Conservation (phyloP, 192 early-diverging fungal genomes). For the Coemansia asiatica region DNA sequence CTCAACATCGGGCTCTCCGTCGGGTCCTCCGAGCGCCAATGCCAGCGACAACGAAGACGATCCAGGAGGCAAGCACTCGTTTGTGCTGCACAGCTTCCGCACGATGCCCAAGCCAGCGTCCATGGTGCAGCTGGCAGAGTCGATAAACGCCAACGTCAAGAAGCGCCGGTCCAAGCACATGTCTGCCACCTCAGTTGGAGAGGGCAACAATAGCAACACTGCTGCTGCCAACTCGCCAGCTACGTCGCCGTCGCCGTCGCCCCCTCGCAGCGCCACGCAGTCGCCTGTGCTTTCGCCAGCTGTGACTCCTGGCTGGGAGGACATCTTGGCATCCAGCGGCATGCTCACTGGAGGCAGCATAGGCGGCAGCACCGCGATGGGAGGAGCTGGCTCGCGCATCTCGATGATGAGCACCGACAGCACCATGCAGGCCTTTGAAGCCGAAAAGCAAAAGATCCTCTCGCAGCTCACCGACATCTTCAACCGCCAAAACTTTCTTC, state of each 20-base stretch:
- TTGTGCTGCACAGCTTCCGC: slow-evolving; percentile 44
- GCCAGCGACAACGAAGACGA: slow-evolving; percentile 1
- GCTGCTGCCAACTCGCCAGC: background rate
- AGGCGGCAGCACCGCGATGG: slow-evolving; percentile 4
- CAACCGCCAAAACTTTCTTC: slow-evolving; percentile 66
- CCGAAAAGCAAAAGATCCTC: slow-evolving; percentile 50
- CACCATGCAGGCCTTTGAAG: slow-evolving; percentile 38
- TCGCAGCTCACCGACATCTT: slow-evolving; percentile 67
- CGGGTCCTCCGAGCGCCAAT: background rate
- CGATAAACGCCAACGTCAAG: slow-evolving; percentile 9
- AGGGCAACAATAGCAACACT: background rate
- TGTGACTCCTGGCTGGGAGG: slow-evolving; percentile 49
- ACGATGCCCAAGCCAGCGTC: slow-evolving; percentile 36
- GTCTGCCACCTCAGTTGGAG: background rate
- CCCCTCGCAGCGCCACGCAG: slow-evolving; percentile 9
- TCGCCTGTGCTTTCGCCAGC: slow-evolving; percentile 30
- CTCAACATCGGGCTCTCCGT: background rate
- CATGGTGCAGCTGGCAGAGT: slow-evolving; percentile 18
- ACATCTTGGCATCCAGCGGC: slow-evolving; percentile 45
- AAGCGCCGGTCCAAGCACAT: background rate
- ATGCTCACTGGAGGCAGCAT: slow-evolving; percentile 43
- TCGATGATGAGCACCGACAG: slow-evolving; percentile 34
- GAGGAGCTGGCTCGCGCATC: slow-evolving; percentile 29
- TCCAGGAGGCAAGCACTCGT: slow-evolving; percentile 7
- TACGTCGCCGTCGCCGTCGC: background rate